Conservation (phyloP, 2,329 filamentous ascomycete genomes). For the Chrysoporthe austroafricana region DNA sequence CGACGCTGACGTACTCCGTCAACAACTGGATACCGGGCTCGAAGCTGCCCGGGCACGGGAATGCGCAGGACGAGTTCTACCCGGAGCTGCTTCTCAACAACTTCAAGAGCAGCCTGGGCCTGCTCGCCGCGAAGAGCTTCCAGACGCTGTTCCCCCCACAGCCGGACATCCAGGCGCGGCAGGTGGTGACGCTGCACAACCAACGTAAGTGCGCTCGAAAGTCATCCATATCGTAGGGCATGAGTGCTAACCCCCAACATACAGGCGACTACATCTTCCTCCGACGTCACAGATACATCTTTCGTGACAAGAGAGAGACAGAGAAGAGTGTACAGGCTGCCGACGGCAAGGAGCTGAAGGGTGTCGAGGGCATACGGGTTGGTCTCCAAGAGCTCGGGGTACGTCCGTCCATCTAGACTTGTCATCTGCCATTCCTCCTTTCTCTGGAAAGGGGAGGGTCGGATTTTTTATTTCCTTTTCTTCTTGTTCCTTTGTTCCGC, state of each 20-base stretch:
- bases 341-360: conserved; percentile 82
- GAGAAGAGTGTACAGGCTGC: conserved; percentile 85
- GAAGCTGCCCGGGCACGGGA: conserved; percentile 84
- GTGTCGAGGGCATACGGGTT: conserved; percentile 82
- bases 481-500: neutral
- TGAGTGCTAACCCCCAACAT: neutral
- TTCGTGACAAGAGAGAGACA: conserved; percentile 82
- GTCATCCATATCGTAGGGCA: neutral
- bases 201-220: conserved; percentile 75
- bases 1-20: conserved; percentile 91
- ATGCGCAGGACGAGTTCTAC: conserved; percentile 79
- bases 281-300: conserved; percentile 58
- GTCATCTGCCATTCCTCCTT: neutral
- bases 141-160: conserved; percentile 76
- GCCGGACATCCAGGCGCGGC: conserved; percentile 82
- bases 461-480: too few relatives aligned
- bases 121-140: conserved; percentile 86
- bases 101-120: conserved; percentile 89
- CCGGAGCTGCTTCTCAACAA: conserved; percentile 92
- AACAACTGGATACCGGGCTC: conserved; percentile 89
- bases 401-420: conserved; percentile 12
- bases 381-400: conserved; percentile 85
- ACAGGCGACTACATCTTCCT: conserved; percentile 69
- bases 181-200: conserved; percentile 92
- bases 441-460: neutral